phyloP scores from a whole-genome alignment of 2,329 filamentous ascomycete genomes.

The Coleophoma crateriformis region DNA sequence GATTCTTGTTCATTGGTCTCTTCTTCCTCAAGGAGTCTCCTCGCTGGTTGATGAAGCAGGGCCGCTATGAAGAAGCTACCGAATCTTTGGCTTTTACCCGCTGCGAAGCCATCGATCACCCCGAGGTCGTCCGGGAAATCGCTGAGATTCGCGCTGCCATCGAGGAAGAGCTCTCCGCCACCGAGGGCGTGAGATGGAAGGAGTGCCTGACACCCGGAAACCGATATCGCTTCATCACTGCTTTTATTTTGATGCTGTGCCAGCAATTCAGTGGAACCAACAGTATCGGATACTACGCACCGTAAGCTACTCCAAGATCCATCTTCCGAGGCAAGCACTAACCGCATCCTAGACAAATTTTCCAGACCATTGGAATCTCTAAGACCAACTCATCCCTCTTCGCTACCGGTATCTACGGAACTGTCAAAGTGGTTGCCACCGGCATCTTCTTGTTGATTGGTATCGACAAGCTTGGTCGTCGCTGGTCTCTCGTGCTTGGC shows the following conservation, averaged over 20 bases:
- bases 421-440: conserved; percentile 61
- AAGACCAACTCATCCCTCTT: conserved; percentile 55
- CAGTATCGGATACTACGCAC: conserved; percentile 18
- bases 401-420: conserved; percentile 66
- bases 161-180: conserved; percentile 67
- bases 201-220: conserved; percentile 39
- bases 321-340: no score
- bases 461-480: conserved; percentile 42
- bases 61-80: conserved; percentile 52
- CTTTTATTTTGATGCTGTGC: conserved; percentile 40
- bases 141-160: conserved; percentile 58
- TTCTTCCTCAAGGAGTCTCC: conserved; percentile 66
- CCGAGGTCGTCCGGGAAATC: conserved; percentile 50
- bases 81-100: conserved; percentile 51
- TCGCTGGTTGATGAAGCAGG: conserved; percentile 63
- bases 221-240: conserved; percentile 33
- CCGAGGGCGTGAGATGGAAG: conserved; percentile 54
- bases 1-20: conserved; percentile 61
- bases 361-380: conserved; percentile 55
- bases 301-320: neutral
- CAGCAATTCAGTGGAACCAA: conserved; percentile 27
- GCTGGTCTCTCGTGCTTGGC: conserved; percentile 40
- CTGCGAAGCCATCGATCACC: conserved; percentile 51
- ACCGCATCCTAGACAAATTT: conserved; percentile 37
- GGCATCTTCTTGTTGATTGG: conserved; percentile 43